These are phyloP conservation scores for Phytophthora hybrid DNA, from an alignment of 352 stramenopile genomes.

Conservation along the genomic window DNA sequence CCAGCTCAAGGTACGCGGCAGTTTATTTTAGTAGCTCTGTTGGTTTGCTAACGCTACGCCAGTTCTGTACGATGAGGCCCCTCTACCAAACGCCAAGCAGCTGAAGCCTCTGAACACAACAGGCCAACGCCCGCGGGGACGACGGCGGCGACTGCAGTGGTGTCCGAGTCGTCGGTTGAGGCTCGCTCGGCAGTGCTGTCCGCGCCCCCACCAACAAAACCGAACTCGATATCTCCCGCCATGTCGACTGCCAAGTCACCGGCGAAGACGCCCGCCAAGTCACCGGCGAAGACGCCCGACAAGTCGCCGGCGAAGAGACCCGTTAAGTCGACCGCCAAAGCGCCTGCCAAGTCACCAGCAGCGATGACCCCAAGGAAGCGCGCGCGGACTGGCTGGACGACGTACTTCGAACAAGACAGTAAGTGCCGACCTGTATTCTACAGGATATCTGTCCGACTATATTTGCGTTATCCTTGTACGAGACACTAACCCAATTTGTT, in stretches of 20 bases:
- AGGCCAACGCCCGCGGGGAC: too few relatives aligned
- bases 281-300: too few relatives aligned
- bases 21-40: too few relatives aligned
- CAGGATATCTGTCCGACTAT: not conserved
- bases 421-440: constrained; percentile 5
- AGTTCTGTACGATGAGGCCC: too few relatives aligned
- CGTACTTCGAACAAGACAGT: constrained; percentile 3
- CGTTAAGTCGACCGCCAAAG: too few relatives aligned
- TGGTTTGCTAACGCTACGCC: too few relatives aligned
- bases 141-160: not conserved
- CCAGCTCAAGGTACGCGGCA: constrained; percentile 5
- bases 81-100: too few relatives aligned
- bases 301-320: too few relatives aligned
- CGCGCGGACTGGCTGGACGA: not conserved
- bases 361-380: not conserved
- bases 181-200: too few relatives aligned
- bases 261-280: too few relatives aligned
- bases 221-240: not conserved
- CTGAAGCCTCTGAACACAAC: too few relatives aligned
- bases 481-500: constrained; percentile 7
- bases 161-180: not conserved
- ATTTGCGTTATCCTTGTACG: not conserved
- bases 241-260: not conserved
- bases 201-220: too few relatives aligned
- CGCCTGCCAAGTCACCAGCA: not conserved